Percentiles rank a stretch among this genome's conserved stretches.
These are phyloP conservation scores for Tagetes patula DNA, from an alignment of 129 eudicot genomes.

Conservation along the genomic window DNA sequence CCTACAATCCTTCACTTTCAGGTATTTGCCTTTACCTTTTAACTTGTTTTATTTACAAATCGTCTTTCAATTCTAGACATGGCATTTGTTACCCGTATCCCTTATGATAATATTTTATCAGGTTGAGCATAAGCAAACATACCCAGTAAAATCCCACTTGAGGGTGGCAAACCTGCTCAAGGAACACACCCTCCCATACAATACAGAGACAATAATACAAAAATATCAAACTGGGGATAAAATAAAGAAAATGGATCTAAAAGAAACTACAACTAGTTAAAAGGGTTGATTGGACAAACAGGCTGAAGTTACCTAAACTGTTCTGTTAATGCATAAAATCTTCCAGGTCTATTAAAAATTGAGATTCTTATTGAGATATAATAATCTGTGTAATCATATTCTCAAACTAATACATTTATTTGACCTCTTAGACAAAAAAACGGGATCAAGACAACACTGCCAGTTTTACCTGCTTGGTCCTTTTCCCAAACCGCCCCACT, in stretches of 20 bases:
- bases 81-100: neutral
- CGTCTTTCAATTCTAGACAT: neutral
- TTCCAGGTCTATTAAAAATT: neutral
- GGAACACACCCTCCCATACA: no score
- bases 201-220: no score
- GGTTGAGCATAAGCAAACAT: neutral
- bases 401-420: neutral
- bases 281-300: neutral
- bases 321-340: neutral
- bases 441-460: neutral
- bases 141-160: no score
- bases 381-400: neutral
- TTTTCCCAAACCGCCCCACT: neutral
- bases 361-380: neutral
- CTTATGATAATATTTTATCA: neutral
- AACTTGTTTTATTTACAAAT: neutral
- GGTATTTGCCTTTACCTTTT: slow-evolving; percentile 34
- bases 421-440: neutral
- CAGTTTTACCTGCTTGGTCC: neutral
- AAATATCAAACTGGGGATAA: neutral
- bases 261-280: neutral
- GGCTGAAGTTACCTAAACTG: neutral
- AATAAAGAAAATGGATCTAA: neutral
- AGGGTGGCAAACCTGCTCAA: no score
- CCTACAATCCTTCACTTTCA: slow-evolving; percentile 95